Conservation (phyloP, 2,329 filamentous ascomycete species). For the Neopestalotiopsis clavispora region DNA sequence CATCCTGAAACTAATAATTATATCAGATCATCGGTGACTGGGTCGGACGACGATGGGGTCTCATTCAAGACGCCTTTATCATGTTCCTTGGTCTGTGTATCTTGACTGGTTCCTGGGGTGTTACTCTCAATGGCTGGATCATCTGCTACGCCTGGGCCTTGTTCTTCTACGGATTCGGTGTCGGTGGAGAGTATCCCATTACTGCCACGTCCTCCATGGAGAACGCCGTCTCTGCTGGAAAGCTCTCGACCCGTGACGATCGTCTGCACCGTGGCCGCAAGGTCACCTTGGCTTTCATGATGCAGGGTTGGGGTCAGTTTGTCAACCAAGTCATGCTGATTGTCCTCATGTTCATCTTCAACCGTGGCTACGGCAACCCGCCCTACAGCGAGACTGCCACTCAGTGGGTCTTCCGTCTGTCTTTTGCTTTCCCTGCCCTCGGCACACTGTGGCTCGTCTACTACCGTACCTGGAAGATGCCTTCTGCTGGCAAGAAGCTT, state of each 20-base stretch:
- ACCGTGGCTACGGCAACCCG: constrained; percentile 74
- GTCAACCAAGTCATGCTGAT: constrained; percentile 92
- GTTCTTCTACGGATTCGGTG: constrained; percentile 82
- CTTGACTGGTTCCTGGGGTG: constrained; percentile 89
- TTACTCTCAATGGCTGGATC: constrained; percentile 89
- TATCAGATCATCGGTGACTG: constrained; percentile 64
- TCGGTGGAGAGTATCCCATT: constrained; percentile 93
- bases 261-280: constrained; percentile 94
- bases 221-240: constrained; percentile 83
- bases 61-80: constrained; percentile 92
- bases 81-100: constrained; percentile 94
- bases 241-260: constrained; percentile 87
- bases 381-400: constrained; percentile 79
- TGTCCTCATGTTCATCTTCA: constrained; percentile 84
- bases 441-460: constrained; percentile 95
- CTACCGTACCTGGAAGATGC: constrained; percentile 96
- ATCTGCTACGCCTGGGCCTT: constrained; percentile 96
- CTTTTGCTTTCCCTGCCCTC: constrained; percentile 87
- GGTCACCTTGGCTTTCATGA: constrained; percentile 93
- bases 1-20: constrained; percentile 22
- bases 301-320: constrained; percentile 98
- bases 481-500: constrained; percentile 82
- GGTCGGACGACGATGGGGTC: constrained; percentile 90
- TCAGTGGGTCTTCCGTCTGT: constrained; percentile 91
- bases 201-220: constrained; percentile 96